Base-by-base conservation (phyloP, 331 rosid species). In the Malus hybrid region DNA sequence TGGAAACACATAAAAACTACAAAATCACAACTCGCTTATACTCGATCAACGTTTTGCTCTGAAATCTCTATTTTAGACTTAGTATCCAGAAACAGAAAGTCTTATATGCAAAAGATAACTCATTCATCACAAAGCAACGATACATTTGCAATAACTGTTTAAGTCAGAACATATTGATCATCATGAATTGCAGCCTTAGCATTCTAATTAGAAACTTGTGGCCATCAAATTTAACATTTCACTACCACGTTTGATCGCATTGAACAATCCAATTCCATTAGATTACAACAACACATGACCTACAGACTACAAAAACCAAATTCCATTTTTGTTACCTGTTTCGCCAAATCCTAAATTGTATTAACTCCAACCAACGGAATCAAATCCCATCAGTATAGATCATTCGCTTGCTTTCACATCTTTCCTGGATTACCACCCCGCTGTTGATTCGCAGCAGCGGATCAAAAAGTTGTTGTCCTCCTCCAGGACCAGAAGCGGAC, bases 381-480 rank as follows among this genome's bases (percentile, higher is more conserved):
- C 32, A 19, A 63, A 70, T 20, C 24, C 62, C 16, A 50, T 19
- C 60, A 20, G 63, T 7, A 1, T 22, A 44, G 22, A 61, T 44
- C 63, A 70, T 34, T 65, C 36, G 46, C 77, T 53, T 30, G 16
- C n/a, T 68, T 75, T 73, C 66, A 72, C 85, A 83, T 79, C 71
- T 80, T 65, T 24, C 82, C 72, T 7, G 82, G 85, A 80, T 87
- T 80, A 68, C 75, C 84, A 75, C 75, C 84, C 65, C 34, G 87
- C 64, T 66, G 79, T 81, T n/a, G 88, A 77, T 82, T 88, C 58
- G 85, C 50, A 70, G 85, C 71, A 67, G 96, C 18, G 97, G 99
- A 86, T 95, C 97, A 76, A 87, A 95, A 78, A 92, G 82, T 84
- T 88, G 90, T 63, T 74, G 97, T 77, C 89, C 99, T 77, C 89